Percentiles rank a stretch among this genome's conserved stretches.
These are phyloP conservation scores for Albugo candida DNA, from an alignment of 352 stramenopile genomes.

Conservation along the genomic window DNA sequence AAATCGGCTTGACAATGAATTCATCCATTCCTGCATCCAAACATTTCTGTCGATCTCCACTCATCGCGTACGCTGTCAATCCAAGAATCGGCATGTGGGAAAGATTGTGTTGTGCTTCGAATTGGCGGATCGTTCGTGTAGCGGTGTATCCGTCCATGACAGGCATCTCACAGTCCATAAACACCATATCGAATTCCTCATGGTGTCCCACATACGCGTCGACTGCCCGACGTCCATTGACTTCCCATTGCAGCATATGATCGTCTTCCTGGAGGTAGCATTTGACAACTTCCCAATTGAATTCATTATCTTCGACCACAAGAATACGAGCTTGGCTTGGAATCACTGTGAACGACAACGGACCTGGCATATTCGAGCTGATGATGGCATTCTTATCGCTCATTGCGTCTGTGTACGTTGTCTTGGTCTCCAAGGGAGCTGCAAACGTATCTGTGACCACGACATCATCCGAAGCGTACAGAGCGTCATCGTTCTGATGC, in stretches of 20 bases:
- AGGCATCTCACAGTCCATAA: constrained; percentile 80
- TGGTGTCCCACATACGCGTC: constrained; percentile 56
- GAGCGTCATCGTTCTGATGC: constrained; percentile 18
- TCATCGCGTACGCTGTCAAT: constrained; percentile 75
- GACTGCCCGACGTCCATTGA: constrained; percentile 50
- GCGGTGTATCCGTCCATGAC: constrained; percentile 74
- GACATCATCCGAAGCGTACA: neutral
- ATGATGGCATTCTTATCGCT: too few relatives aligned
- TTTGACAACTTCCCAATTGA: constrained; percentile 82
- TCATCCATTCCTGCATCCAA: constrained; percentile 72
- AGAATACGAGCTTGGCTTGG: constrained; percentile 56
- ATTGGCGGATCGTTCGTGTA: constrained; percentile 44
- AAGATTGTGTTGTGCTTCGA: constrained; percentile 44
- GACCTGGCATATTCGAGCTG: neutral
- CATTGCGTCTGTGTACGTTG: constrained; percentile 6
- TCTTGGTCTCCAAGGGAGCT: constrained; percentile 4
- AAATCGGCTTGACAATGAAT: constrained; percentile 75
- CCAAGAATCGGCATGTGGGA: constrained; percentile 60
- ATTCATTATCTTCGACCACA: constrained; percentile 79
- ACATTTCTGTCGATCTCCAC: constrained; percentile 62
- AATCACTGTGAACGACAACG: constrained; percentile 7
- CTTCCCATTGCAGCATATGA: constrained; percentile 64
- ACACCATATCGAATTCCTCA: constrained; percentile 49
- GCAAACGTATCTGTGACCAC: constrained; percentile 12
- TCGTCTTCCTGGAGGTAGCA: constrained; percentile 70